Evolutionary conservation across 495 filamentous ascomycete species (phyloP), one percentile per base, ranked within the genome.

Genomic region (Pyronema omphalodes): DNA sequence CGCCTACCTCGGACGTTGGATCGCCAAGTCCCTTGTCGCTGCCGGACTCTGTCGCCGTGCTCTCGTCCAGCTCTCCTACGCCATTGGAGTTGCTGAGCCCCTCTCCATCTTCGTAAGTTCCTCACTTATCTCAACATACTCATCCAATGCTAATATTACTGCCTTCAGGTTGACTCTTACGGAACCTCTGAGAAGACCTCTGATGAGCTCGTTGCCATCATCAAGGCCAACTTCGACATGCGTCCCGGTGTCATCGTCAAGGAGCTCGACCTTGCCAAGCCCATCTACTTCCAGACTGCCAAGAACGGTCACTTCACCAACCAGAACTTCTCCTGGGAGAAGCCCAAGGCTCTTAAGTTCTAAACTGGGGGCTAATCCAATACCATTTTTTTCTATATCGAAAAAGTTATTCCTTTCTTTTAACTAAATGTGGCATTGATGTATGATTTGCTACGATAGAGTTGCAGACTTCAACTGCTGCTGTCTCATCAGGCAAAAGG

Each of bases 281-380:
- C 91, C 59, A 94, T 96, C 78, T 98, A 98, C 82, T 80, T 77
- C 80, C 76, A 88, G 75, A 98, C 91, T 33, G 91, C 91, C 67
- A 94, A 94, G 84, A 95, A 96, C 71, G 91, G 63, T 43, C 91
- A 98, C 79, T 98, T 98, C 75, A 93, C 89, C 71, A 91, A 94
- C 83, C 91, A 94, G 78, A 73, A 73, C 68, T 98, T 95, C 80
- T 76, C 73, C 70, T 98, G 91, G 91, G 91, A 98, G 83, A 80
- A 94, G 77, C 89, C 91, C 63, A 94, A 94, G 86, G 67, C 73
- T 59, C 82, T 98, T 64, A 85, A 82, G 73, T 79, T 83, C 70
- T 96, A 93, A 67, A 59, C 54, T 52, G 33, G 58, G 11, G 37
- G 49, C 29, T 53, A 36, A 41, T 59, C 64, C 64, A 58, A 58